Conservation (phyloP, 345 rosid species). For the Cochlearia excelsa region DNA sequence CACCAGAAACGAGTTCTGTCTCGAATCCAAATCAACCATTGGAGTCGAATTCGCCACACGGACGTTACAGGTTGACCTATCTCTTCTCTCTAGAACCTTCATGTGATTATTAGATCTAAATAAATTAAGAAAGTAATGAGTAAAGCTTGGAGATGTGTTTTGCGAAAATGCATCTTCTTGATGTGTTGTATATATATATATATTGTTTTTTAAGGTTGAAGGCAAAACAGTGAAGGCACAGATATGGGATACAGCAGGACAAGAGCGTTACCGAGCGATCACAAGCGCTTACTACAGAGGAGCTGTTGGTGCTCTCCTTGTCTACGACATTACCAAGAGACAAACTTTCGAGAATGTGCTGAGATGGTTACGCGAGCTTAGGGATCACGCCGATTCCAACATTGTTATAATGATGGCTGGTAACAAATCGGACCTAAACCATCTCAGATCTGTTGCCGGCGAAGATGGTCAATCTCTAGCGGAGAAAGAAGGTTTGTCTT, state of each 20-base stretch:
- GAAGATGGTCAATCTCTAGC: slow-evolving; percentile 57
- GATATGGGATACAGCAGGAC: slow-evolving; percentile 89
- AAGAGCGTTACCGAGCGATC: slow-evolving; percentile 76
- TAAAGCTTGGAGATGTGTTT: no score
- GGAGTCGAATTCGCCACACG: slow-evolving; percentile 75
- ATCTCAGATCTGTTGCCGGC: slow-evolving; percentile 59
- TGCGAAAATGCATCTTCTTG: neutral
- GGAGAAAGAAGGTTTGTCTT: slow-evolving; percentile 64
- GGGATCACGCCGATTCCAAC: slow-evolving; percentile 76
- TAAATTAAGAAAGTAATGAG: no score
- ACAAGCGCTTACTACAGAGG: slow-evolving; percentile 80
- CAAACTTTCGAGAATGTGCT: slow-evolving; percentile 62
- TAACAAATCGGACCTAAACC: slow-evolving; percentile 65
- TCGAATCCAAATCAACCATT: slow-evolving; percentile 72
- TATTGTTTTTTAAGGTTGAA: slow-evolving; percentile 44
- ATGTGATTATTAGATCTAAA: neutral
- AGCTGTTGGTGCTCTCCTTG: slow-evolving; percentile 77
- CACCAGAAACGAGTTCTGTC: slow-evolving; percentile 63
- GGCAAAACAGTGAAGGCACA: slow-evolving; percentile 83
- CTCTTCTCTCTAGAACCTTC: neutral
- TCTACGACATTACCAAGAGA: slow-evolving; percentile 77
- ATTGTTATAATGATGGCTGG: slow-evolving; percentile 82
- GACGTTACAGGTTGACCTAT: slow-evolving; percentile 48
- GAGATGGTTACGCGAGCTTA: slow-evolving; percentile 72
- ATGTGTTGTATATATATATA: neutral